These are phyloP conservation scores for Fusarium dlaminii DNA, from an alignment of 2,329 filamentous ascomycete species.

Conservation along the genomic window DNA sequence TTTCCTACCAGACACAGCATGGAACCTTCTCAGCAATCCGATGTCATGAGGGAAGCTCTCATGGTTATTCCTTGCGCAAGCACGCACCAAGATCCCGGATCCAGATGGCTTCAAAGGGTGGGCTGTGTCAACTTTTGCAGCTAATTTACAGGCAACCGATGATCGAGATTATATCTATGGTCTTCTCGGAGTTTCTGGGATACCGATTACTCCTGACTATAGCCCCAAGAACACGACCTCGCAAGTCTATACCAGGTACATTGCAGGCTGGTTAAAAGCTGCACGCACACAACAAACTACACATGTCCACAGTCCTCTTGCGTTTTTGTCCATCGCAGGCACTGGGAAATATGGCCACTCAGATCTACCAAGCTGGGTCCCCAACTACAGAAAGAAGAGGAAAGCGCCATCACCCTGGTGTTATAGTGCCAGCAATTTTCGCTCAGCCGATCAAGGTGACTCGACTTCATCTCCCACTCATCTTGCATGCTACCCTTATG, in stretches of 20 bases:
- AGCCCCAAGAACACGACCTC: not conserved
- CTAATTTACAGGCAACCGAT: slow-evolving; percentile 4
- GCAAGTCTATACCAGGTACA: slow-evolving; percentile 2
- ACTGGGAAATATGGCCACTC: not conserved
- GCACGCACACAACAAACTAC: not conserved
- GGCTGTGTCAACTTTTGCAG: slow-evolving; percentile 4
- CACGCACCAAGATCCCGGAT: slow-evolving; percentile 5
- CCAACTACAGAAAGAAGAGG: not conserved
- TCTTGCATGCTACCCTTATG: not conserved
- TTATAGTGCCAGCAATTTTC: not conserved
- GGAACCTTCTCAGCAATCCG: not conserved
- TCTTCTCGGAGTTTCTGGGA: slow-evolving; percentile 10
- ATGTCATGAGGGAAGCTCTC: not conserved
- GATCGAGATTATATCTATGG: slow-evolving; percentile 3
- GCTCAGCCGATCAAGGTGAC: not conserved
- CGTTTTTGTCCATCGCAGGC: slow-evolving; percentile 2
- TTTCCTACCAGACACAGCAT: not conserved
- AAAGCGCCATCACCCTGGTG: not conserved
- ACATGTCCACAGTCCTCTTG: not conserved
- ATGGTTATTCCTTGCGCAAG: not conserved
- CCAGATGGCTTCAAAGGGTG: slow-evolving; percentile 13
- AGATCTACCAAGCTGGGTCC: slow-evolving; percentile 7
- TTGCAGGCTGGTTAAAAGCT: not conserved
- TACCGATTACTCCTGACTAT: not conserved
- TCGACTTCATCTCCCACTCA: not conserved